Percentiles rank a stretch among this genome's conserved stretches.
Evolutionary conservation across 208 protist species (phyloP).

Genomic region (Wallacemonas sp.): DNA sequence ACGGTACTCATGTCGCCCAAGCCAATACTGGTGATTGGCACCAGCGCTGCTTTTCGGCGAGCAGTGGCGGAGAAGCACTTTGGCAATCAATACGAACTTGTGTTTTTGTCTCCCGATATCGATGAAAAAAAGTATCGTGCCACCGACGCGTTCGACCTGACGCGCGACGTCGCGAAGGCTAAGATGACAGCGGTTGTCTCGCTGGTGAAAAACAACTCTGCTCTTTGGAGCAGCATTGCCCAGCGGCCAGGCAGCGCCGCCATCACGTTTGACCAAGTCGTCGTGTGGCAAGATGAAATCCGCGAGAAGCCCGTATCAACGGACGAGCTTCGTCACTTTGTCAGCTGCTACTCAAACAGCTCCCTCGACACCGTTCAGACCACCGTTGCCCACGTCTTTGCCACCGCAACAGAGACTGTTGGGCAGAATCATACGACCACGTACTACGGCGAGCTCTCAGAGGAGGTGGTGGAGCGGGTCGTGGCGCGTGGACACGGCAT

Average conservation of each 20-base stretch:
- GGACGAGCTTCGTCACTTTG: constrained; percentile 50
- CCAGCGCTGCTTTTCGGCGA: constrained; percentile 53
- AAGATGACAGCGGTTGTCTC: constrained; percentile 41
- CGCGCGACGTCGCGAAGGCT: constrained; percentile 32
- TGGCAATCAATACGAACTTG: constrained; percentile 33
- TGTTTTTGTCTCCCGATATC: constrained; percentile 77
- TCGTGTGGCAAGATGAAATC: constrained; percentile 70
- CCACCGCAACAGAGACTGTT: constrained; percentile 20
- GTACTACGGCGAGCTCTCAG: constrained; percentile 51
- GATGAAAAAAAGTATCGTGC: constrained; percentile 75
- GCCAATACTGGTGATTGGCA: constrained; percentile 76
- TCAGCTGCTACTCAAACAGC: constrained; percentile 65
- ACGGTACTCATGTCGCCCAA: constrained; percentile 19
- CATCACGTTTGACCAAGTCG: constrained; percentile 87
- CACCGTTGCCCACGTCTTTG: constrained; percentile 51
- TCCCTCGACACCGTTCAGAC: constrained; percentile 63
- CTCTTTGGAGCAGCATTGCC: constrained; percentile 15
- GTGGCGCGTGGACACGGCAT: constrained; percentile 48
- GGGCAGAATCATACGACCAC: constrained; percentile 57
- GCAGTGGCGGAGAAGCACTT: constrained; percentile 42
- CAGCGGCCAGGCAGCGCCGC: constrained; percentile 36
- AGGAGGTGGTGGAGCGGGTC: constrained; percentile 51
- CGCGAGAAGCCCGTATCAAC: constrained; percentile 74
- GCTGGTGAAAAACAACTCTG: constrained; percentile 36
- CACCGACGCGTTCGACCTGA: constrained; percentile 53